Conservation (phyloP, 2,329 filamentous ascomycete species). For the Colletotrichum lindemuthianum region DNA sequence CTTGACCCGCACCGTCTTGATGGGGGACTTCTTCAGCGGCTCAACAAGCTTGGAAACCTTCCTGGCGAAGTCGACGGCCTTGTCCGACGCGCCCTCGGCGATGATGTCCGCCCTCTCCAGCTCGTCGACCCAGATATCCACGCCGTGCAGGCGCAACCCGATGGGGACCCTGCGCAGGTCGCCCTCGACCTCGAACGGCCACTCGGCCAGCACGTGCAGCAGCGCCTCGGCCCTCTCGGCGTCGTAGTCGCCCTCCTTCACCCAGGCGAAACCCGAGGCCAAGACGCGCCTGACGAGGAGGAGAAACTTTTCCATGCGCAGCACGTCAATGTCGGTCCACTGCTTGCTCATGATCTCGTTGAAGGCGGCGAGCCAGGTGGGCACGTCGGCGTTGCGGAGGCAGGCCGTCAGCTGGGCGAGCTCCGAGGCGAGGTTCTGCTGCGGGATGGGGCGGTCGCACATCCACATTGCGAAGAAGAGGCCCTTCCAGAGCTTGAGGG, state of each 20-base stretch:
- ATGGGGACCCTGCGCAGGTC: conserved; percentile 73
- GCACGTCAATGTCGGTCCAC: conserved; percentile 76
- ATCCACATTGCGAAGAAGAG: conserved; percentile 95
- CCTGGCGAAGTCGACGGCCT: conserved; percentile 60
- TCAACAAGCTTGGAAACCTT: conserved; percentile 65
- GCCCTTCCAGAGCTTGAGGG: conserved; percentile 93
- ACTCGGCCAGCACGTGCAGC: conserved; percentile 49
- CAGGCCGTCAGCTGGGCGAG: conserved; percentile 72
- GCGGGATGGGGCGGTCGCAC: conserved; percentile 87
- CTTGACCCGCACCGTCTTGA: conserved; percentile 77
- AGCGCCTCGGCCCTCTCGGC: conserved; percentile 48
- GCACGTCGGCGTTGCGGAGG: conserved; percentile 35
- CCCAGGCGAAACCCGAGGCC: conserved; percentile 71
- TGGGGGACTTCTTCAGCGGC: conserved; percentile 66
- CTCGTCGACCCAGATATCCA: conserved; percentile 95
- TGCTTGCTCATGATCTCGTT: conserved; percentile 74
- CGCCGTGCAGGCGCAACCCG: conserved; percentile 84
- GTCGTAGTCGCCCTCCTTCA: conserved; percentile 42
- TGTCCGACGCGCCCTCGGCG: conserved; percentile 47
- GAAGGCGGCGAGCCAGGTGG: conserved; percentile 36
- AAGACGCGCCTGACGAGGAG: conserved; percentile 84
- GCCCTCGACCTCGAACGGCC: conserved; percentile 52
- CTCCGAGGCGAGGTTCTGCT: conserved; percentile 83
- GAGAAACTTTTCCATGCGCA: conserved; percentile 93
- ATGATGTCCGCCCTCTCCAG: conserved; percentile 75